Base-by-base conservation (phyloP, 108 stramenopile genomes). In the Discostella stelligeroides region DNA sequence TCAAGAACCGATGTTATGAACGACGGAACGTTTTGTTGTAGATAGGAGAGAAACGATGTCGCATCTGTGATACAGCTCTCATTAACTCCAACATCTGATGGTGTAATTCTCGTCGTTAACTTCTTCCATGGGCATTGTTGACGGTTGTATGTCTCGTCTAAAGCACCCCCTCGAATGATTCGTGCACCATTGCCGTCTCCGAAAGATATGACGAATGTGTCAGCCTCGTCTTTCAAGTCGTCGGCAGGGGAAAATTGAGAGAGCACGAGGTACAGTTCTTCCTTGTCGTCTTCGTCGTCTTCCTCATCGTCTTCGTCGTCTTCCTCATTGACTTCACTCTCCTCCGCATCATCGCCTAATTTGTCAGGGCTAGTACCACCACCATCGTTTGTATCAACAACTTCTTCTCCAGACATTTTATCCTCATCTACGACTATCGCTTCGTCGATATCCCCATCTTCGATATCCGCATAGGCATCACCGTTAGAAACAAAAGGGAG, bases 401-500 rank as follows among this genome's bases (percentile, higher is more conserved):
- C n/a, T n/a, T n/a, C n/a, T n/a, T n/a, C n/a, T n/a, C n/a, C n/a
- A n/a, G n/a, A n/a, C n/a, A n/a, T n/a, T n/a, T n/a, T n/a, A n/a
- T n/a, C n/a, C n/a, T n/a, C n/a, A n/a, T n/a, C n/a, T n/a, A n/a
- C n/a, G n/a, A n/a, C n/a, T n/a, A n/a, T n/a, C n/a, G n/a, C n/a
- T n/a, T n/a, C 65, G 0, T 61, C 73, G 30, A 70, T 79, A 12
- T 73, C 74, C 27, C 60, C 72, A 17, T 66, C 79, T 43, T 60
- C 77, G 7, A 40, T 60, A 25, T 71, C 61, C 43, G 76, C 76
- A 82, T 84, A 83, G 6, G 85, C 82, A 23, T 72, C 77, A 0
- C 83, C 76, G 20, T 68, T 50, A n/a, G 66, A 69, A 15, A 85
- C 84, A 82, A 88, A 88, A 2, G 84, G 85, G 14, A 88, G 78